Base-by-base conservation (phyloP, 1,139 yeast species). In the Debaryomycetaceae sp. region DNA sequence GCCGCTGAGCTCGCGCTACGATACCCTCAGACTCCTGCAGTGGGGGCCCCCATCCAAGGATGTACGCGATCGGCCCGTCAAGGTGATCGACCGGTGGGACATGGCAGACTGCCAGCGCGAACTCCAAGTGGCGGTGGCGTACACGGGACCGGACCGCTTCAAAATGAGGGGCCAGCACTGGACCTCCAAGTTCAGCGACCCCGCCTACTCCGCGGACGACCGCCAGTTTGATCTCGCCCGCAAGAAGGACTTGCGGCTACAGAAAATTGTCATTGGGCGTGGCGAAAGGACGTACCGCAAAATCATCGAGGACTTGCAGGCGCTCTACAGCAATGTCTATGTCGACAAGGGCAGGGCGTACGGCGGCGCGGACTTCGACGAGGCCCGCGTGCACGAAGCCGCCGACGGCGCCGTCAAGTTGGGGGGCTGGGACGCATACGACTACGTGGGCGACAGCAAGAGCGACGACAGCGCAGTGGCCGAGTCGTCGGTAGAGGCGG, bases 21-120 rank as follows among this genome's bases (percentile, higher is more conserved):
- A 71, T 34, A 23, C 38, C 1, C 42, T 42, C 34, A 55, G 47
- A 45, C 29, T 42, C 3, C 32, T 30, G 5, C 18, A 30, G 1
- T 50, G 41, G 33, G 67, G 68, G 0, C 30, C 30, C 0, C 56
- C 61, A 0, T 16, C 35, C 1, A 25, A 25, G 6, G 35, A 34
- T 9, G 24, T 46, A 2, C 15, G 41, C 8, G 36, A 41, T 2
- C 34, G 58, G 16, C 53, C 52, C 1, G 48, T 61, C 0, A 32
- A 34, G 9, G 43, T 49, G 1, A 51, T 64, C 11, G 51, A 63
- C 36, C 43, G 69, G 28, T 65, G 71, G 71, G 44, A 48, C 12
- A 37, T 60, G 18, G 44, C 45, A 1, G 58, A 56, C n/a, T 61
- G 69, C 37, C 40, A 47, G 12, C 35, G 46, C 11, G 69, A 63